Evolutionary conservation across 306 rosid genomes (phyloP).

Genomic region (Fragaria ananassa): DNA sequence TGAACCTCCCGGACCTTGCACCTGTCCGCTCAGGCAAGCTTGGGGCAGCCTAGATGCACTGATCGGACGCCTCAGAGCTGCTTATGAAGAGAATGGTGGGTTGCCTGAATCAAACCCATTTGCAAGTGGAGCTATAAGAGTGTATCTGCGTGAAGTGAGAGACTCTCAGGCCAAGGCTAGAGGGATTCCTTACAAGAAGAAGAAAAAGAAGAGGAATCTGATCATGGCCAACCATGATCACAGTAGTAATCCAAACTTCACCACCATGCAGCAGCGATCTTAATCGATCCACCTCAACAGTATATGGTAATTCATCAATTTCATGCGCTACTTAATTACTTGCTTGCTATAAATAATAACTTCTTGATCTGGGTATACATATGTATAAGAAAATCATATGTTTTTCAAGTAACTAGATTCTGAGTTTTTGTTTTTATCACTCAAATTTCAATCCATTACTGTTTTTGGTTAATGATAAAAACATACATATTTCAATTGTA

Average conservation of each 20-base stretch:
- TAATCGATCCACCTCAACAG: background rate
- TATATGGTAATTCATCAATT: slow-evolving; percentile 9
- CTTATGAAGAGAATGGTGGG: slow-evolving; percentile 60
- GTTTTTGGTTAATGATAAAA: background rate
- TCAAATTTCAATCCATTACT: background rate
- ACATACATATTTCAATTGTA: background rate
- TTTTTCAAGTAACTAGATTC: background rate
- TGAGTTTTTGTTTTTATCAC: slow-evolving; percentile 5
- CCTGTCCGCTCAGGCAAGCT: slow-evolving; percentile 60
- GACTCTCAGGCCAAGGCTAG: slow-evolving; percentile 59
- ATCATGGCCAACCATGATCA: slow-evolving; percentile 21
- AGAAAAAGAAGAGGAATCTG: slow-evolving; percentile 49
- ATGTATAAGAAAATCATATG: background rate
- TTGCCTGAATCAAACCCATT: slow-evolving; percentile 52
- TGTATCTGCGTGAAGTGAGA: slow-evolving; percentile 48
- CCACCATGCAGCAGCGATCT: slow-evolving; percentile 23
- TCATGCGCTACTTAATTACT: background rate
- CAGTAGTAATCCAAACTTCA: slow-evolving; percentile 15
- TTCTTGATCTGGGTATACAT: background rate
- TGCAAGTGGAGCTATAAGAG: slow-evolving; percentile 42
- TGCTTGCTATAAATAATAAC: background rate
- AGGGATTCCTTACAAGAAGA: slow-evolving; percentile 61
- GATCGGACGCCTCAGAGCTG: slow-evolving; percentile 59
- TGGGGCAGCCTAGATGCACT: slow-evolving; percentile 71
- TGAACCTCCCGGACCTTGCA: slow-evolving; percentile 54